phyloP scores from a whole-genome alignment of 169 alveolate genomes.

The Plasmodium sp. region DNA sequence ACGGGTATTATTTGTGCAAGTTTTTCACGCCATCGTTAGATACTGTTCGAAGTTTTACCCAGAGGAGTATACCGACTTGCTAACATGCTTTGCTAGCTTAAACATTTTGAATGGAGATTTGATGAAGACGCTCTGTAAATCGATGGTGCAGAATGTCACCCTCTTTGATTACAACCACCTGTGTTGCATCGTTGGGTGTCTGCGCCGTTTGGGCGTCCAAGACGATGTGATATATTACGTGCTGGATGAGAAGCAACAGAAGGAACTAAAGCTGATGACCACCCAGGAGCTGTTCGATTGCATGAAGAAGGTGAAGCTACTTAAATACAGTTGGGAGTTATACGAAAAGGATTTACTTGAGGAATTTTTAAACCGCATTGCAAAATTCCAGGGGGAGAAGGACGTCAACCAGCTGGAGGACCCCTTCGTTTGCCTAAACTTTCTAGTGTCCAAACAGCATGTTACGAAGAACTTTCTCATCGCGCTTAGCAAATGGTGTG shows the following conservation, averaged over 20 bases:
- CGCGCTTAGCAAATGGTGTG: constrained; percentile 86
- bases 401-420: constrained; percentile 81
- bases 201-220: constrained; percentile 75
- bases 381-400: constrained; percentile 73
- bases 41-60: constrained; percentile 77
- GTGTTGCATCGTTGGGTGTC: constrained; percentile 77
- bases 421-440: constrained; percentile 84
- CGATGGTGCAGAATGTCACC: constrained; percentile 78
- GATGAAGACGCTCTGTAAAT: constrained; percentile 76
- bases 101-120: constrained; percentile 78
- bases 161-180: constrained; percentile 77
- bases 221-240: constrained; percentile 81
- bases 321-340: constrained; percentile 14
- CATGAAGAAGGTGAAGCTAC: constrained; percentile 72
- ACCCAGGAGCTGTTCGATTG: constrained; percentile 84
- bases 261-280: constrained; percentile 81
- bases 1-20: constrained; percentile 79
- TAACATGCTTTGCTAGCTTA: constrained; percentile 76
- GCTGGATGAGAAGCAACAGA: constrained; percentile 82
- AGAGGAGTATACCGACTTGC: constrained; percentile 78
- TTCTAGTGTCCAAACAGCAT: not conserved
- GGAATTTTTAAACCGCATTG: constrained; percentile 12
- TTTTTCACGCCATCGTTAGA: constrained; percentile 79
- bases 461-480: constrained; percentile 72
- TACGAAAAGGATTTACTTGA: constrained; percentile 61